Percentiles rank a stretch among this genome's conserved stretches.
Conservation (phyloP, 2,329 filamentous ascomycete genomes). For the Botryotinia convoluta region DNA sequence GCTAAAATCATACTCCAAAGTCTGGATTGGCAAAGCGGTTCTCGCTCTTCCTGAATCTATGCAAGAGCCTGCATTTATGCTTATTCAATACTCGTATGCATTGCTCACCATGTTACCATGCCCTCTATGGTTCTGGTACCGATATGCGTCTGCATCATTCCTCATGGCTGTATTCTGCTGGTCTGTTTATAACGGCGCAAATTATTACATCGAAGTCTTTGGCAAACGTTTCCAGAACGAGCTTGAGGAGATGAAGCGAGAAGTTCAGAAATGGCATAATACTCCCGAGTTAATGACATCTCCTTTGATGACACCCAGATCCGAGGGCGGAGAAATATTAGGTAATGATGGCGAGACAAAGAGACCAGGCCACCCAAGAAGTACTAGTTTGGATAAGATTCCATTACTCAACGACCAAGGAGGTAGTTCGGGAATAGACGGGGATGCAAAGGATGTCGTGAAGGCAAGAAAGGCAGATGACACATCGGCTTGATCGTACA, state of each 20-base stretch:
- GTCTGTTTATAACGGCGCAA: constrained; percentile 96
- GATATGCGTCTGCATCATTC: constrained; percentile 74
- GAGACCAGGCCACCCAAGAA: constrained; percentile 22
- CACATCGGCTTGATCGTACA: constrained; percentile 29
- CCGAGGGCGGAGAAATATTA: constrained; percentile 24
- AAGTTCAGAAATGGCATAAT: constrained; percentile 85
- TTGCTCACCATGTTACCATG: constrained; percentile 92
- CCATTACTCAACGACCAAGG: constrained; percentile 54
- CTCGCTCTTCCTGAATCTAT: constrained; percentile 70
- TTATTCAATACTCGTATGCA: constrained; percentile 91
- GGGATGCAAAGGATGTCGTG: constrained; percentile 45
- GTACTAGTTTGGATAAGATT: constrained; percentile 50
- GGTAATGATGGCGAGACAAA: constrained; percentile 8
- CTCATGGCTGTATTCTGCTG: constrained; percentile 81
- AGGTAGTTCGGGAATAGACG: constrained; percentile 46
- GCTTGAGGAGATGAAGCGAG: constrained; percentile 80
- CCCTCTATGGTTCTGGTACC: constrained; percentile 90
- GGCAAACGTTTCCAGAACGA: constrained; percentile 97
- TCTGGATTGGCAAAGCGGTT: constrained; percentile 83
- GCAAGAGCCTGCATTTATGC: constrained; percentile 91
- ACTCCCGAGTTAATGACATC: constrained; percentile 49
- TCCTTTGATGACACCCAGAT: constrained; percentile 42
- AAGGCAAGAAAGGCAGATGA: constrained; percentile 47
- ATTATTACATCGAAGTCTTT: constrained; percentile 97
- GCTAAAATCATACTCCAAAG: constrained; percentile 83